Base-by-base conservation (phyloP, 192 early-diverging fungal genomes). In the Phycomyces nitens region DNA sequence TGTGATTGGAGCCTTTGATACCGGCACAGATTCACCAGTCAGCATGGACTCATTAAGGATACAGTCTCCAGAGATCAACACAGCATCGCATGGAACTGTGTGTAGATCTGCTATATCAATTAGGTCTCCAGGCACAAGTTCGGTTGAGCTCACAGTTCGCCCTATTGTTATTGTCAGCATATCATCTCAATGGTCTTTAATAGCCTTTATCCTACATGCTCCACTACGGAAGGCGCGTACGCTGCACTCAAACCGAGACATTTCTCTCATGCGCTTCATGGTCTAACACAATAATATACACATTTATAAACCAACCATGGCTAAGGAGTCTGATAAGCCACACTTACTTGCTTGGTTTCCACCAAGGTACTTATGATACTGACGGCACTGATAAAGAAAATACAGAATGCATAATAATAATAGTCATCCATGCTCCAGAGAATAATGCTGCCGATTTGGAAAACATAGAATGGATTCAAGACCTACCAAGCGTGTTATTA, bases 21-120 rank as follows among this genome's bases (percentile, higher is more conserved):
- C 93, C 0, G 95, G 95, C 2, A 97, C 80, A 42, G 91, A 94
- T 70, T 99, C 97, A 54, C 97, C 97, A 0, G 97, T 99, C 14
- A 99, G 81, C 94, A 99, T 96, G 69, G 84, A 90, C 77, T 98
- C 97, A 80, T 98, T 98, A 38, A 98, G 87, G 61, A 99, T 98
- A 66, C 95, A 97, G 69, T 94, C 93, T 40, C 97, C 97, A 23
- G 89, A 82, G 12, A 98, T 80, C 15, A 99, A 80, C 26, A 98
- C 77, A 3, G 93, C 92, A 66, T 99, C 97, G 73, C 95, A 98
- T 0, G 97, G 95, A 27, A 96, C 78, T 1, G 82, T 79, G 22
- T 75, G 61, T 62, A 89, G 73, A 39, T 81, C 67, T n/a, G 79
- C 77, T 2, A 91, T 74, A 71, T 97, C 93, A 70, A 97, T 89